Evolutionary conservation across 768 basidiomycete species (phyloP).

Genomic region (Lactarius vividus): DNA sequence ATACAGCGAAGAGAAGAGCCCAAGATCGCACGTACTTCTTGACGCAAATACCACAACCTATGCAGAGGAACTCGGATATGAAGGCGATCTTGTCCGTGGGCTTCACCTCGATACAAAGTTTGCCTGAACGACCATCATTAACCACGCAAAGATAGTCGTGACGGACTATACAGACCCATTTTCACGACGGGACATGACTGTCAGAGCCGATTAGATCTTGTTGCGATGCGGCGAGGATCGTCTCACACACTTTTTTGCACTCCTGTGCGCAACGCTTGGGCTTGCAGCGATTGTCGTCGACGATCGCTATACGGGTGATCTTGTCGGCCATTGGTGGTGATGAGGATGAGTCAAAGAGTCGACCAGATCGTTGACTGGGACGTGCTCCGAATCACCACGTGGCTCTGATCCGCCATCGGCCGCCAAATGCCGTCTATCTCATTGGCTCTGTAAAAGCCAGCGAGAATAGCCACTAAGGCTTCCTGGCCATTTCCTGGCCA

Average conservation of each 20-base stretch:
- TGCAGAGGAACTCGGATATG: constrained; percentile 98
- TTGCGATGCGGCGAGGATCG: constrained; percentile 16
- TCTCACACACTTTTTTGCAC: constrained; percentile 80
- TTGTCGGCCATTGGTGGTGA: constrained; percentile 77
- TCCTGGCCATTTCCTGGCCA: neutral
- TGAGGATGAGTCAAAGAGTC: neutral
- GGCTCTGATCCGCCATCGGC: neutral
- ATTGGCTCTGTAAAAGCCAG: constrained; percentile 16
- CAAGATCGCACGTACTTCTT: constrained; percentile 72
- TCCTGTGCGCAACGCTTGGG: constrained; percentile 97
- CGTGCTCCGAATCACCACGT: neutral
- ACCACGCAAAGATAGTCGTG: constrained; percentile 7
- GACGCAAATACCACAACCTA: constrained; percentile 99
- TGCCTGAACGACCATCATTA: constrained; percentile 50
- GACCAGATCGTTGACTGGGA: neutral
- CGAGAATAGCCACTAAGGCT: too few relatives aligned
- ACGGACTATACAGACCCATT: constrained; percentile 64
- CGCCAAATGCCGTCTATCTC: constrained; percentile 8
- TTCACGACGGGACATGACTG: constrained; percentile 95
- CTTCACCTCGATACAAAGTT: constrained; percentile 98
- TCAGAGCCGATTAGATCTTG: constrained; percentile 20
- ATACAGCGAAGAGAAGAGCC: neutral
- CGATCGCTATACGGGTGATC: constrained; percentile 97
- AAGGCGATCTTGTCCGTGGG: constrained; percentile 95
- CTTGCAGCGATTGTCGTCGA: constrained; percentile 89